Evolutionary conservation across 176 grass and related monocot species (phyloP).

Genomic region (Carex littledalei): DNA sequence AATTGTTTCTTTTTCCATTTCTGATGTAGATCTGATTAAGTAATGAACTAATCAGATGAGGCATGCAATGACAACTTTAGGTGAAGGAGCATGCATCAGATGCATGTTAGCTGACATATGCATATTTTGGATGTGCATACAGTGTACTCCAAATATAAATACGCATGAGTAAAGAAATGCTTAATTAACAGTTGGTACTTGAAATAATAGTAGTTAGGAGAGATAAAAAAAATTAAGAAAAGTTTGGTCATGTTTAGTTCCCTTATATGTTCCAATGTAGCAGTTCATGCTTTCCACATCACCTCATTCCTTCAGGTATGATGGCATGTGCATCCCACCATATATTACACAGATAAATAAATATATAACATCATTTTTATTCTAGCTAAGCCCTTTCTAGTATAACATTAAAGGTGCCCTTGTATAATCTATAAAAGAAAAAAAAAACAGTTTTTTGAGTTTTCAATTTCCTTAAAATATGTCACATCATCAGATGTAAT

Average conservation of each 20-base stretch:
- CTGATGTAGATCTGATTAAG: background rate
- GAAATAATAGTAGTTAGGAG: constrained; percentile 19
- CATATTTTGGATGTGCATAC: background rate
- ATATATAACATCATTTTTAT: background rate
- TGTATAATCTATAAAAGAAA: no score
- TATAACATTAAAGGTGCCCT: background rate
- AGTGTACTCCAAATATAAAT: constrained; percentile 5
- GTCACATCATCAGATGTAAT: no score
- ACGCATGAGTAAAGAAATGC: background rate
- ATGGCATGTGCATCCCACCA: constrained; percentile 14
- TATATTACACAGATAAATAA: background rate
- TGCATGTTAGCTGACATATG: constrained; percentile 13
- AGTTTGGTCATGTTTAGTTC: constrained; percentile 5
- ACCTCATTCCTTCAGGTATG: constrained; percentile 21
- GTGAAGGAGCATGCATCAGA: background rate
- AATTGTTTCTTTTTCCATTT: background rate
- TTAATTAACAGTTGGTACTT: constrained; percentile 10
- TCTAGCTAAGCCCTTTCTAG: background rate
- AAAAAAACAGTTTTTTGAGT: no score
- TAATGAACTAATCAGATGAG: constrained; percentile 12
- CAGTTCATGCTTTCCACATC: constrained; percentile 25
- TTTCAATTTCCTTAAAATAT: no score
- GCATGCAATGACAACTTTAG: constrained; percentile 8
- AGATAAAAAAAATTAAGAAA: background rate
- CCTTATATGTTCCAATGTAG: background rate